Evolutionary conservation across 1,284 basidiomycete species (phyloP).

Genomic region (Apiotrichum gracile): DNA sequence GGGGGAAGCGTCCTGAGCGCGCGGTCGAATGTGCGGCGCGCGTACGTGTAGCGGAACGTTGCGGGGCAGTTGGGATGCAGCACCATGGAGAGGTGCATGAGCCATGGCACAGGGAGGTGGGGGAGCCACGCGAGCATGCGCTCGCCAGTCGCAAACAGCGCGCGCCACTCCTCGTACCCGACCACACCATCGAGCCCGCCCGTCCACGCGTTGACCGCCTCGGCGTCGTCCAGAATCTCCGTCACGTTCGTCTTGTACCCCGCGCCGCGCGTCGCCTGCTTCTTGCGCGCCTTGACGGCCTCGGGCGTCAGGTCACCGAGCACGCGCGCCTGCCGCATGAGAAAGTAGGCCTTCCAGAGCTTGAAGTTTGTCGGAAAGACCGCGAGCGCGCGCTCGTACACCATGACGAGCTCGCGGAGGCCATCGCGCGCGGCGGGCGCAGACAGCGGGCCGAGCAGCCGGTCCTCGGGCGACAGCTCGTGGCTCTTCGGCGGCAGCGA

Average conservation of each 20-base stretch:
- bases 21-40: constrained; percentile 88
- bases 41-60: constrained; percentile 77
- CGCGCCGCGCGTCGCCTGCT: constrained; percentile 66
- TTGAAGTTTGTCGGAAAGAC: constrained; percentile 89
- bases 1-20: constrained; percentile 89
- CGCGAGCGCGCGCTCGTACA: constrained; percentile 85
- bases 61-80: constrained; percentile 85
- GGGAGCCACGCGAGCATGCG: constrained; percentile 87
- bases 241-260: constrained; percentile 75
- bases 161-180: constrained; percentile 92
- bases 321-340: constrained; percentile 76
- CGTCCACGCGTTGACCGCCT: constrained; percentile 79
- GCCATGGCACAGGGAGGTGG: constrained; percentile 83
- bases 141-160: constrained; percentile 81
- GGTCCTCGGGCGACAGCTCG: constrained; percentile 34
- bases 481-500: constrained; percentile 49
- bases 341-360: constrained; percentile 89
- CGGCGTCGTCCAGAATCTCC: constrained; percentile 79
- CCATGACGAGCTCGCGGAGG: constrained; percentile 75
- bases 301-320: constrained; percentile 58
- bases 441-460: constrained; percentile 54
- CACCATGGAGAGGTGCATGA: constrained; percentile 86
- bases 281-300: constrained; percentile 46
- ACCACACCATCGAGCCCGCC: constrained; percentile 77
- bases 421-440: constrained; percentile 65